Percentiles rank a stretch among this genome's conserved stretches.
Evolutionary conservation across 371 early-diverging fungal genomes (phyloP).

Genomic region (Mortierella sp.): DNA sequence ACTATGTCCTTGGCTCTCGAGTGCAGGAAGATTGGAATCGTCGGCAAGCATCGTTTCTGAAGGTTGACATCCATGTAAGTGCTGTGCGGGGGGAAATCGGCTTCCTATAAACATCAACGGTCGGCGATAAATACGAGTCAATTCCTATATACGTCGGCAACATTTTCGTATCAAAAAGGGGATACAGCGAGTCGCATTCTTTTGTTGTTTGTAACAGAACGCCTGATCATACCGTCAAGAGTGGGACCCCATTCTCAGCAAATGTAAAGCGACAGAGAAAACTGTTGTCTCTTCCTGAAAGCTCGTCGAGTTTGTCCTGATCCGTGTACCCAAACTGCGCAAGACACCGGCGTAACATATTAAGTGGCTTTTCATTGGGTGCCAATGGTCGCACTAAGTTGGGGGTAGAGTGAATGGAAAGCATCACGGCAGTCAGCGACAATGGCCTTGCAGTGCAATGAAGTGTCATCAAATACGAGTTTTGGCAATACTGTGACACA

Average conservation of each 20-base stretch:
- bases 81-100: slow-evolving; percentile 27
- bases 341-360: slow-evolving; percentile 76
- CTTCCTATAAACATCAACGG: slow-evolving; percentile 19
- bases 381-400: slow-evolving; percentile 66
- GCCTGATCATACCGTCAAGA: slow-evolving; percentile 38
- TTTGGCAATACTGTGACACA: background rate
- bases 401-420: background rate
- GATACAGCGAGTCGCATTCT: background rate
- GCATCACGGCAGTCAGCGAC: too few species aligned
- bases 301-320: slow-evolving; percentile 80
- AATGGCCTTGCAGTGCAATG: too few species aligned
- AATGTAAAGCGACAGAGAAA: slow-evolving; percentile 85
- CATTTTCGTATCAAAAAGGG: background rate
- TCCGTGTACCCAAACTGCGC: slow-evolving; percentile 85
- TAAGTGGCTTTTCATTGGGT: slow-evolving; percentile 78
- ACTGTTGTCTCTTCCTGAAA: slow-evolving; percentile 90
- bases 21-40: slow-evolving; percentile 81
- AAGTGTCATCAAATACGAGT: too few species aligned
- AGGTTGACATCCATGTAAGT: slow-evolving; percentile 71
- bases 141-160: background rate
- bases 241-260: slow-evolving; percentile 73
- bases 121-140: background rate
- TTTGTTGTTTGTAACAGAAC: background rate
- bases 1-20: slow-evolving; percentile 71
- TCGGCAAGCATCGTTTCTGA: slow-evolving; percentile 72